Evolutionary conservation across 495 filamentous ascomycete species (phyloP).

Genomic region (Penicillium fimorum): DNA sequence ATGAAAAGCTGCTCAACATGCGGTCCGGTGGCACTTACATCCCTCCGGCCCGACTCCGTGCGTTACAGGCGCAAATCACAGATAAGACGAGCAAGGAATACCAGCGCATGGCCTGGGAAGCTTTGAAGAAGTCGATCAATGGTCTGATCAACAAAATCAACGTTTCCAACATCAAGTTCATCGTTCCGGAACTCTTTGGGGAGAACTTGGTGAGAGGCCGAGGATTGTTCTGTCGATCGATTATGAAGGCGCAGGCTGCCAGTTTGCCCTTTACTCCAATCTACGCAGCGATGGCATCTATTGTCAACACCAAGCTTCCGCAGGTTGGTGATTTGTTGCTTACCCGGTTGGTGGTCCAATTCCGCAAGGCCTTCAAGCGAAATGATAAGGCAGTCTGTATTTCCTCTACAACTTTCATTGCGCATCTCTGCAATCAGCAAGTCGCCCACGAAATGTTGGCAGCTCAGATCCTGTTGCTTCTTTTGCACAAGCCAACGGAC

Average conservation of each 20-base stretch:
- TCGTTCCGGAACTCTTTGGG: conserved; percentile 90
- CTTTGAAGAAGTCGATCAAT: conserved; percentile 97
- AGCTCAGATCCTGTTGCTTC: conserved; percentile 82
- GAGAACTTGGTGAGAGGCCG: conserved; percentile 92
- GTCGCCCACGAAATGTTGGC: conserved; percentile 91
- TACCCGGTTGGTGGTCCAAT: conserved; percentile 83
- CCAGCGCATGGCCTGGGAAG: conserved; percentile 99
- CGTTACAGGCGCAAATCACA: conserved; percentile 93
- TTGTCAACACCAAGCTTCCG: conserved; percentile 96
- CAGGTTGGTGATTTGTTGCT: conserved; percentile 89
- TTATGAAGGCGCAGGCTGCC: conserved; percentile 97
- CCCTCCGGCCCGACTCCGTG: conserved; percentile 84
- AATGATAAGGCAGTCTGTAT: conserved; percentile 96
- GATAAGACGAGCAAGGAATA: conserved; percentile 96
- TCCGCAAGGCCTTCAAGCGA: conserved; percentile 91
- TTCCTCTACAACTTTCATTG: conserved; percentile 88
- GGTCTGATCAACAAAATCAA: conserved; percentile 99
- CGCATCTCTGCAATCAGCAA: conserved; percentile 91
- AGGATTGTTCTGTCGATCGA: conserved; percentile 88
- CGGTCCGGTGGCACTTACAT: conserved; percentile 95
- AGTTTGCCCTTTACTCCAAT: conserved; percentile 95
- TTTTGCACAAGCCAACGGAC: conserved; percentile 92
- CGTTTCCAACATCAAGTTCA: conserved; percentile 93
- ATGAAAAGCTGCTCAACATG: conserved; percentile 84
- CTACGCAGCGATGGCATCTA: conserved; percentile 90